A percentile compares a stretch with the other conserved stretches of the same genome.
These are phyloP conservation scores for Berberis thunbergii DNA, from an alignment of 164 flowering plant genomes.

Conservation along the genomic window DNA sequence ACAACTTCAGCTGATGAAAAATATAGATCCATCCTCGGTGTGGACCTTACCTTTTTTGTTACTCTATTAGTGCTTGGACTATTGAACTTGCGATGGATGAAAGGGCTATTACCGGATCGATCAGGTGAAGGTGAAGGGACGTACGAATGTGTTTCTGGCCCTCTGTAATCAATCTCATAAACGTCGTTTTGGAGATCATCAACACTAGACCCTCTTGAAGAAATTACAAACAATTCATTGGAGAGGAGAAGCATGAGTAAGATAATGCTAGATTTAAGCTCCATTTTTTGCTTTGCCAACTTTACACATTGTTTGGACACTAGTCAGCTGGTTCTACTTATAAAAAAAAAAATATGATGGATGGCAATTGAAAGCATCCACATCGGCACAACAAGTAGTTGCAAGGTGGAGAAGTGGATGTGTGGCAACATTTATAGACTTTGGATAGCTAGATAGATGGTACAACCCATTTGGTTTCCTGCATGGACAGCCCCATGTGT, in stretches of 20 bases:
- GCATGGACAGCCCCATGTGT: conserved; percentile 41
- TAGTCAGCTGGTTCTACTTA: too few relatives aligned
- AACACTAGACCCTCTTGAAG: conserved; percentile 7
- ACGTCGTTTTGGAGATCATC: conserved; percentile 23
- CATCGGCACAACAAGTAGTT: conserved; percentile 30
- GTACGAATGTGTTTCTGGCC: conserved; percentile 77
- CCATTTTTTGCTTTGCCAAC: too few relatives aligned
- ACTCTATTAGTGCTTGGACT: conserved; percentile 6
- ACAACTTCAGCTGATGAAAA: too few relatives aligned
- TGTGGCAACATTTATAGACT: conserved; percentile 29
- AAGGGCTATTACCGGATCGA: conserved; percentile 16
- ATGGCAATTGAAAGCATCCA: conserved; percentile 27
- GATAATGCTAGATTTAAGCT: too few relatives aligned
- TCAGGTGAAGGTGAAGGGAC: conserved; percentile 72
- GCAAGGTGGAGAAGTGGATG: conserved; percentile 16
- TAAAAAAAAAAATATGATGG: too few relatives aligned
- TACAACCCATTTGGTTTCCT: not conserved
- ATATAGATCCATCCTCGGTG: not conserved
- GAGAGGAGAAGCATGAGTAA: too few relatives aligned
- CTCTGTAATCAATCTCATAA: conserved; percentile 79
- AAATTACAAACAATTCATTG: not conserved
- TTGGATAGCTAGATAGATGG: conserved; percentile 1
- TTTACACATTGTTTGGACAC: too few relatives aligned
- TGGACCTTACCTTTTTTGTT: conserved; percentile 3
- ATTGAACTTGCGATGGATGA: conserved; percentile 14